Conservation (phyloP, 1,284 basidiomycete genomes). For the Cryptococcus sp. region DNA sequence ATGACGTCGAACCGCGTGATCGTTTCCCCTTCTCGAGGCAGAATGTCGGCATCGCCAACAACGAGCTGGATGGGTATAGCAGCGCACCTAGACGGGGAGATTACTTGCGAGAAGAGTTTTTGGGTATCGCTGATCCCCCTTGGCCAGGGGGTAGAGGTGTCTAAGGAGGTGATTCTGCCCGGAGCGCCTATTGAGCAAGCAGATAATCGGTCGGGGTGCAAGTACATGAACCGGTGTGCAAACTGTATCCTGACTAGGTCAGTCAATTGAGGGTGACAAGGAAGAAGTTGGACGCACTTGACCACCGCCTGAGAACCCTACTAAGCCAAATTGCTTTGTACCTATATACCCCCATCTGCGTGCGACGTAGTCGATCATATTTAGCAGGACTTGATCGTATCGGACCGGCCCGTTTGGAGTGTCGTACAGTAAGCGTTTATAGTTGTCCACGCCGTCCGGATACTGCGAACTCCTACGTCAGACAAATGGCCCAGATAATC, state of each 20-base stretch:
- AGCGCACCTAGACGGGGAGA: too few species aligned
- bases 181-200: slow-evolving; percentile 26
- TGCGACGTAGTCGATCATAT: slow-evolving; percentile 19
- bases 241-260: slow-evolving; percentile 12
- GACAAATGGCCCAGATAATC: too few species aligned
- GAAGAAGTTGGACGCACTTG: not conserved
- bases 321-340: slow-evolving; percentile 15
- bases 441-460: slow-evolving; percentile 27
- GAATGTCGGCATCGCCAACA: slow-evolving; percentile 17
- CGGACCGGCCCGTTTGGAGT: slow-evolving; percentile 4
- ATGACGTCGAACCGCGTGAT: slow-evolving; percentile 18
- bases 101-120: too few species aligned
- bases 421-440: slow-evolving; percentile 18
- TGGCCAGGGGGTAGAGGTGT: too few species aligned
- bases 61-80: slow-evolving; percentile 11
- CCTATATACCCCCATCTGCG: slow-evolving; percentile 23
- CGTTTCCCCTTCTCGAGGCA: slow-evolving; percentile 17
- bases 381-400: slow-evolving; percentile 20
- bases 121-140: too few species aligned
- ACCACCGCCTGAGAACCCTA: slow-evolving; percentile 25
- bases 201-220: slow-evolving; percentile 23
- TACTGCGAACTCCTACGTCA: slow-evolving; percentile 3
- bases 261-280: too few species aligned
- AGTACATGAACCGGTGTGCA: slow-evolving; percentile 27
- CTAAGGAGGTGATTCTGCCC: slow-evolving; percentile 12